These are phyloP conservation scores for Thermothelomyces thermophilus DNA, from an alignment of 2,329 filamentous ascomycete genomes.

Conservation along the genomic window DNA sequence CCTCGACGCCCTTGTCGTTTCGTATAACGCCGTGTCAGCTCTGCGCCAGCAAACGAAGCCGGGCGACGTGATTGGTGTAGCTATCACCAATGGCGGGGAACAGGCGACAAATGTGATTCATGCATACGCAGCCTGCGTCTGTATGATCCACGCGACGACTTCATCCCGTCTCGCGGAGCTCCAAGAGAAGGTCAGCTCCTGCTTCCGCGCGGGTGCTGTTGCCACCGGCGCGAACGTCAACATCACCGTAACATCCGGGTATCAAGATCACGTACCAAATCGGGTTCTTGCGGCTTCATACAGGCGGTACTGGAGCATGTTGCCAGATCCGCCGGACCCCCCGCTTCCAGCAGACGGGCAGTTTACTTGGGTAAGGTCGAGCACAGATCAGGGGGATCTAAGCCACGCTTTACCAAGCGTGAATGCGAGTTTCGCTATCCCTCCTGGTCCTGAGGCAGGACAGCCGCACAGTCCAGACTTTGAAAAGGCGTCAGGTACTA, in stretches of 20 bases:
- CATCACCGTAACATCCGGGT: not conserved
- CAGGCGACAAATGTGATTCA: slow-evolving; percentile 3
- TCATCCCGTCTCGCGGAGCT: not conserved
- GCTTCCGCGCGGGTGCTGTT: slow-evolving; percentile 2
- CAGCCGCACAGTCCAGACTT: slow-evolving; percentile 9
- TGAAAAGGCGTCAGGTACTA: slow-evolving; percentile 3
- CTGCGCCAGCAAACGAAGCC: slow-evolving; percentile 10
- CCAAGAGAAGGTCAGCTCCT: not conserved
- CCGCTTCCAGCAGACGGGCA: not conserved
- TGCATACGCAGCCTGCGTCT: slow-evolving; percentile 1
- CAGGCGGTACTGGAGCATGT: not conserved
- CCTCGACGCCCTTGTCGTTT: slow-evolving; percentile 5
- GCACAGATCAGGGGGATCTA: slow-evolving; percentile 7
- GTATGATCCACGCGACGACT: not conserved
- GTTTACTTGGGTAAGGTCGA: not conserved
- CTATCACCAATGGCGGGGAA: slow-evolving; percentile 7
- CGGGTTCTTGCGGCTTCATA: slow-evolving; percentile 4
- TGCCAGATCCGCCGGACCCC: not conserved
- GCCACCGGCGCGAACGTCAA: not conserved
- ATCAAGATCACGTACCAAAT: slow-evolving; percentile 9
- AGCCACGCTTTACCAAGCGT: slow-evolving; percentile 6
- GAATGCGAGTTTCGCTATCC: slow-evolving; percentile 9
- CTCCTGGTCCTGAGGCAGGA: not conserved
- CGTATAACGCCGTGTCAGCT: not conserved
- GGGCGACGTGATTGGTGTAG: slow-evolving; percentile 2